Evolutionary conservation across 345 rosid species (phyloP).

Genomic region (Corymbia maculata): DNA sequence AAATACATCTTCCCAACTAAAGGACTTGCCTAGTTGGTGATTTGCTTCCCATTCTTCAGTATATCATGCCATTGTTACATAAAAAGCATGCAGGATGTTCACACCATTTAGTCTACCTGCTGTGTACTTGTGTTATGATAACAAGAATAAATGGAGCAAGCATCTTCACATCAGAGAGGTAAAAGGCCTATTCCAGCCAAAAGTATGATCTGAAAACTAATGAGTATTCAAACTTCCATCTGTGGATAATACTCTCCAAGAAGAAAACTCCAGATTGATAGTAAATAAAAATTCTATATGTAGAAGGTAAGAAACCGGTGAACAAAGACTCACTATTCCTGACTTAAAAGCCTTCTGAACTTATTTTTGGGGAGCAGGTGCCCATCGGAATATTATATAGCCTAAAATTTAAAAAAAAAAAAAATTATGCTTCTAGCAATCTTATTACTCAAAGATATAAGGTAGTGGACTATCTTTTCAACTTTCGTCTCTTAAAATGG

Average conservation of each 20-base stretch:
- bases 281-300: not conserved
- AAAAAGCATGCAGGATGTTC: not conserved
- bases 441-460: not conserved
- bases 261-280: not conserved
- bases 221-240: not conserved
- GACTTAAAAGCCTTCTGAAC: not conserved
- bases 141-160: not conserved
- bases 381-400: not conserved
- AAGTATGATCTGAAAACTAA: not conserved
- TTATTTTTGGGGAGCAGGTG: not conserved
- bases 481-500: not conserved
- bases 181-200: not conserved
- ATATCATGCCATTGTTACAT: not conserved
- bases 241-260: not conserved
- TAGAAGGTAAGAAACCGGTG: not conserved
- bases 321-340: not conserved
- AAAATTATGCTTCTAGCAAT: not conserved
- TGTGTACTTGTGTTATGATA: not conserved
- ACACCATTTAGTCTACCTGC: not conserved
- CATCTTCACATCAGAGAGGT: not conserved
- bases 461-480: not conserved
- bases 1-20: not conserved
- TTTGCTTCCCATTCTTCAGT: not conserved
- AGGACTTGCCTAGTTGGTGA: not conserved
- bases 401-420: too few species aligned